Evolutionary conservation across 108 stramenopile genomes (phyloP).

Genomic region (Nitzschia putrida): DNA sequence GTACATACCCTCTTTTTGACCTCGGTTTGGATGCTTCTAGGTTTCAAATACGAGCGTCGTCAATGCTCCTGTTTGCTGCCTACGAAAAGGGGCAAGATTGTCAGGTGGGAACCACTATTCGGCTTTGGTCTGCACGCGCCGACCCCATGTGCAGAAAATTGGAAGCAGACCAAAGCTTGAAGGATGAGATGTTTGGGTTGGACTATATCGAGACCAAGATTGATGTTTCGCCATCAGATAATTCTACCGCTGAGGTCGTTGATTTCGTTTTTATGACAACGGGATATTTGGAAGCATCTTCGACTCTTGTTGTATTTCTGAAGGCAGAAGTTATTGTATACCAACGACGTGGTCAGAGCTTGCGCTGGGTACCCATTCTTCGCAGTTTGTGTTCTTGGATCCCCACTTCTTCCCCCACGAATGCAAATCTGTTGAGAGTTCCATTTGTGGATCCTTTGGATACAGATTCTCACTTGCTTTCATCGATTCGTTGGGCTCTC

Average conservation of each 20-base stretch:
- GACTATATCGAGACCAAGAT: conserved; percentile 30
- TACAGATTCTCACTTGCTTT: conserved; percentile 60
- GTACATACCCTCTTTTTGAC: conserved; percentile 13
- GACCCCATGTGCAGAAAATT: conserved; percentile 31
- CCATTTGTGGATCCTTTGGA: conserved; percentile 10
- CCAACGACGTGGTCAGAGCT: conserved; percentile 41
- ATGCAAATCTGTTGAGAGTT: background rate
- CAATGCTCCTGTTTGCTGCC: conserved; percentile 14
- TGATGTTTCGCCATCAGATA: conserved; percentile 22
- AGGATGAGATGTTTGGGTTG: conserved; percentile 25
- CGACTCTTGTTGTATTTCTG: conserved; percentile 62
- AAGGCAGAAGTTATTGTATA: conserved; percentile 52
- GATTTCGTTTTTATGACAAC: conserved; percentile 71
- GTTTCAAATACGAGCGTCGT: conserved; percentile 11
- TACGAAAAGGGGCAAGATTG: conserved; percentile 1
- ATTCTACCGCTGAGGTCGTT: conserved; percentile 27
- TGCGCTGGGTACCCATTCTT: conserved; percentile 54
- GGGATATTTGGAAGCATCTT: conserved; percentile 68
- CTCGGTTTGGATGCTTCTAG: conserved; percentile 4
- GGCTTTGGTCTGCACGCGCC: conserved; percentile 42
- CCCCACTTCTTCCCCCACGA: conserved; percentile 15
- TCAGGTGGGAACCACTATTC: background rate
- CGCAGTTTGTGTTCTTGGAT: conserved; percentile 48
- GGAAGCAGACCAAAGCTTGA: conserved; percentile 15
- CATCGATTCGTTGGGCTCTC: conserved; percentile 32